phyloP scores from a whole-genome alignment of 306 rosid species.

The Cicer yamashitae region DNA sequence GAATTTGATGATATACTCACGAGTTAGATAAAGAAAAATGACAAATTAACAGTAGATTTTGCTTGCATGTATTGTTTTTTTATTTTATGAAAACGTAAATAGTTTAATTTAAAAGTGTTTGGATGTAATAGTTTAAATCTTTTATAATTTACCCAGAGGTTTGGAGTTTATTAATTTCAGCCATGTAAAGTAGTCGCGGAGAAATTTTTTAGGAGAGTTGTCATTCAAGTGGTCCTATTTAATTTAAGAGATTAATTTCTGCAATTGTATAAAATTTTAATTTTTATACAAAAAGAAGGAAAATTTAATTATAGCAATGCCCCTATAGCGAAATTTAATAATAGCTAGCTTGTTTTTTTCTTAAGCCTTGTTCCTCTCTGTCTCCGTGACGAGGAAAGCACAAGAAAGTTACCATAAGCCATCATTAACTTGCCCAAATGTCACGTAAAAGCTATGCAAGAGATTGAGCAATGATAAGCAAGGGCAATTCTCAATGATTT shows the following conservation, averaged over 20 bases:
- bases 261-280: no score
- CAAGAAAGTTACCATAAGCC: no score
- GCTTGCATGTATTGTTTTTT: not conserved
- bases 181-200: no score
- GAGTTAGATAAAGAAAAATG: not conserved
- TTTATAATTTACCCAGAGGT: no score
- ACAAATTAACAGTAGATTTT: not conserved
- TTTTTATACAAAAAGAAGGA: not conserved
- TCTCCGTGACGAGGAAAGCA: not conserved
- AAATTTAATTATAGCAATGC: not conserved
- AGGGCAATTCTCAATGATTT: not conserved
- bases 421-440: not conserved
- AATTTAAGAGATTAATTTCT: no score
- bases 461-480: not conserved
- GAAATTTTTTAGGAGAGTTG: not conserved
- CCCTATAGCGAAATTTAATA: not conserved
- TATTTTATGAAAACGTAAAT: not conserved
- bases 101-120: not conserved
- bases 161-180: no score
- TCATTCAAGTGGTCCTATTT: not conserved
- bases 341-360: not conserved
- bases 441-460: slow-evolving; percentile 14
- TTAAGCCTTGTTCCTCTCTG: not conserved
- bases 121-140: no score
- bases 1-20: slow-evolving; percentile 24